Evolutionary conservation across 352 stramenopile species (phyloP).

Genomic region (Peronosclerospora sorghi): DNA sequence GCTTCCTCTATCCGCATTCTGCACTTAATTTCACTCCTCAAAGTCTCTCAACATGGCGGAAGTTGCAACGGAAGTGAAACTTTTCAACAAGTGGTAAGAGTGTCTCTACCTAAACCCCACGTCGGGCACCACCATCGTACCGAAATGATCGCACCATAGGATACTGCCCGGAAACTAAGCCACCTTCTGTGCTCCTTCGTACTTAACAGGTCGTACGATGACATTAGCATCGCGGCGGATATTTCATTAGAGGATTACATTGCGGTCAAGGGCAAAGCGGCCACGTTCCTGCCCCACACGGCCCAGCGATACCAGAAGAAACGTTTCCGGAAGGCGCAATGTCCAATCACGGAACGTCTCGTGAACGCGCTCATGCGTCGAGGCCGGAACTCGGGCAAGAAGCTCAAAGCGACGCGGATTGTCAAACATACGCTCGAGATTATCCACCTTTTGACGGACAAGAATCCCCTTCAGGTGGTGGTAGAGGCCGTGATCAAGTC

Average conservation of each 20-base stretch:
- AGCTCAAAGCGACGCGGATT: conserved; percentile 98
- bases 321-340: conserved; percentile 99
- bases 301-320: conserved; percentile 99
- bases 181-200: background rate
- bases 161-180: conserved; percentile 6
- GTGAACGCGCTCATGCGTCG: conserved; percentile 97
- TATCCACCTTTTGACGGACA: conserved; percentile 98
- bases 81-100: conserved; percentile 91
- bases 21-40: conserved; percentile 64
- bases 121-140: background rate
- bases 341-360: conserved; percentile 98
- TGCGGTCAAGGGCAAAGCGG: conserved; percentile 96
- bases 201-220: conserved; percentile 90
- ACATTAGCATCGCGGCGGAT: conserved; percentile 96
- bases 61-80: conserved; percentile 90
- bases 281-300: conserved; percentile 98
- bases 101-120: background rate
- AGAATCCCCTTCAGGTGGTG: conserved; percentile 98
- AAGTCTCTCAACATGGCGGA: conserved; percentile 87
- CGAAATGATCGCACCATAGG: background rate
- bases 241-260: conserved; percentile 99
- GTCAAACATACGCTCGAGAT: conserved; percentile 99
- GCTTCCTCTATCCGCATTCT: conserved; percentile 10
- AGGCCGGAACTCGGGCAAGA: conserved; percentile 99
- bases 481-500: conserved; percentile 89